Conservation (phyloP, 1,139 yeast genomes). For the Yamadazyma mexicana region DNA sequence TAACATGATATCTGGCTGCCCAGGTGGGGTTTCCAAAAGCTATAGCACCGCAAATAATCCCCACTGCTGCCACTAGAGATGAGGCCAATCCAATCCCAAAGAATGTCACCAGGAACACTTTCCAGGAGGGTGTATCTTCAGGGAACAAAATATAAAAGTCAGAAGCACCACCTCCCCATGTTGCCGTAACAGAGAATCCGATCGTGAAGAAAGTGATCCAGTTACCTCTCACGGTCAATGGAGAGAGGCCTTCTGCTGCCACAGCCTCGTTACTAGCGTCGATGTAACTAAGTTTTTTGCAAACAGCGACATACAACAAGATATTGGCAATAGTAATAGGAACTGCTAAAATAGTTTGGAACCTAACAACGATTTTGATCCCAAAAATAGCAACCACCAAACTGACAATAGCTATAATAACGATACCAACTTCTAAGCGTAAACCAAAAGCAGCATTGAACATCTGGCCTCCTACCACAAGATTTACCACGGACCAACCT, state of each 20-base stretch:
- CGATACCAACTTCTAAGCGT: constrained; percentile 31
- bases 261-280: constrained; percentile 33
- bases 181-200: constrained; percentile 77
- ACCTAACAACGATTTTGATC: constrained; percentile 54
- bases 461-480: constrained; percentile 40
- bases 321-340: constrained; percentile 72
- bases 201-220: constrained; percentile 75
- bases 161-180: constrained; percentile 88
- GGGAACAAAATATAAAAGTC: constrained; percentile 87
- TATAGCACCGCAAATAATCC: constrained; percentile 68
- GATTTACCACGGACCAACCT: constrained; percentile 45
- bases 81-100: constrained; percentile 73
- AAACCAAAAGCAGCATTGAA: constrained; percentile 26
- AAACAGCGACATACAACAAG: constrained; percentile 67
- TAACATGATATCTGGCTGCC: constrained; percentile 53
- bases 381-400: constrained; percentile 37
- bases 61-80: constrained; percentile 73
- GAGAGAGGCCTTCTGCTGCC: constrained; percentile 25
- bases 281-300: constrained; percentile 49
- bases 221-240: constrained; percentile 52
- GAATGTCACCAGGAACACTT: constrained; percentile 62
- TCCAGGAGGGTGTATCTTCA: constrained; percentile 60
- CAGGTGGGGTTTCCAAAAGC: constrained; percentile 64
- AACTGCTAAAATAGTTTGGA: constrained; percentile 66
- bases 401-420: constrained; percentile 28